Conservation (phyloP, 1,284 basidiomycete species). For the Leccinum colubrinum region DNA sequence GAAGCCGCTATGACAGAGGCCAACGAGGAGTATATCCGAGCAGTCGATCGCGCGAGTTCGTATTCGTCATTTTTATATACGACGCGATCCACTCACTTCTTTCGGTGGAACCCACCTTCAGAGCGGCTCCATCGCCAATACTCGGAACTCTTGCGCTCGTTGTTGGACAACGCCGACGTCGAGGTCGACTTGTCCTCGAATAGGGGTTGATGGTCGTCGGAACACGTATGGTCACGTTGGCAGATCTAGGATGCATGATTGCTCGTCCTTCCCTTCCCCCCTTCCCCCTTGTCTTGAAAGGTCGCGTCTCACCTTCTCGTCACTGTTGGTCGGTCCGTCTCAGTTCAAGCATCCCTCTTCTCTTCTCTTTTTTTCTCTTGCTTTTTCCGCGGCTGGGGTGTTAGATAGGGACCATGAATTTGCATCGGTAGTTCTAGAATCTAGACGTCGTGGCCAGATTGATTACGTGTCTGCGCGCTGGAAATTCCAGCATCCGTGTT, state of each 20-base stretch:
- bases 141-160: slow-evolving; percentile 53
- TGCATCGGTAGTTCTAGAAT: neutral
- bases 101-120: slow-evolving; percentile 24
- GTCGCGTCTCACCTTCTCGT: neutral
- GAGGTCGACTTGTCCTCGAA: slow-evolving; percentile 22
- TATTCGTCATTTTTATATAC: slow-evolving; percentile 12
- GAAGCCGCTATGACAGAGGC: slow-evolving; percentile 67
- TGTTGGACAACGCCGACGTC: slow-evolving; percentile 57
- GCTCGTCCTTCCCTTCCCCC: neutral
- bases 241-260: neutral
- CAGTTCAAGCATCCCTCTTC: neutral
- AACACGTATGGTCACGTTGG: neutral
- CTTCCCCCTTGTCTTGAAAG: neutral
- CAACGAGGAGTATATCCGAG: slow-evolving; percentile 70
- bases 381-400: neutral
- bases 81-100: neutral
- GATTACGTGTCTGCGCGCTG: neutral
- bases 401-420: neutral
- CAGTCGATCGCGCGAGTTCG: slow-evolving; percentile 73
- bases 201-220: neutral
- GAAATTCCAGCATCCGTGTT: neutral
- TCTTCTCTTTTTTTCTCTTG: neutral
- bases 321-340: neutral
- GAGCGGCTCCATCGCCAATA: slow-evolving; percentile 62
- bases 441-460: neutral